A percentile compares a stretch with the other conserved stretches of the same genome.
Evolutionary conservation across 2,329 filamentous ascomycete species (phyloP).

Genomic region (Emmonsiellopsis sp.): DNA sequence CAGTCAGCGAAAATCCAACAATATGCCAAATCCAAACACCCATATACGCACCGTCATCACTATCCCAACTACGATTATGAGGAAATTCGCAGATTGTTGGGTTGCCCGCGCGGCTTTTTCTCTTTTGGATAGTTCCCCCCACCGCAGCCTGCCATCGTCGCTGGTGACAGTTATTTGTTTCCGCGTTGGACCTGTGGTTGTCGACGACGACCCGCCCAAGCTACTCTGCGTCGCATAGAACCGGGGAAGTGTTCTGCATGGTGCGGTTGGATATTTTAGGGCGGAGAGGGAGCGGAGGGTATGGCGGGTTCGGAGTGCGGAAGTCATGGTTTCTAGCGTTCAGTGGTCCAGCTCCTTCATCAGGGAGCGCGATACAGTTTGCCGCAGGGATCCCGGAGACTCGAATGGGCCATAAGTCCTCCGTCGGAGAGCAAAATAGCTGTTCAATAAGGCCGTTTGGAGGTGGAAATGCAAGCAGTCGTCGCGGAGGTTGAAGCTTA

Average conservation of each 20-base stretch:
- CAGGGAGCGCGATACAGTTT: background rate
- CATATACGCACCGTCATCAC: constrained; percentile 57
- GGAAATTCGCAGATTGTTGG: constrained; percentile 84
- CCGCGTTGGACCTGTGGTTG: constrained; percentile 43
- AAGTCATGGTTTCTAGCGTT: background rate
- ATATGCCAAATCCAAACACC: constrained; percentile 5
- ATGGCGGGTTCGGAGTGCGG: background rate
- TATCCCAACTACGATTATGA: constrained; percentile 65
- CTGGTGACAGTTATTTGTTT: constrained; percentile 73
- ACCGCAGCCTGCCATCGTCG: constrained; percentile 73
- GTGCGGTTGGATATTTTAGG: constrained; percentile 4
- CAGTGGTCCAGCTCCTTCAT: background rate
- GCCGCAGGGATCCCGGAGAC: background rate
- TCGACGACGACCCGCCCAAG: constrained; percentile 22
- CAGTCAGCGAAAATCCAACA: background rate
- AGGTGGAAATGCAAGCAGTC: too few species aligned
- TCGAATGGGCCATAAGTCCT: background rate
- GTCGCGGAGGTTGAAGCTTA: background rate
- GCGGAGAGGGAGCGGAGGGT: constrained; percentile 24
- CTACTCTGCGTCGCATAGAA: constrained; percentile 53
- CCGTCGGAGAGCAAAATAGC: background rate
- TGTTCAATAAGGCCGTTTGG: background rate
- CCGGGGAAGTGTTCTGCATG: constrained; percentile 29
- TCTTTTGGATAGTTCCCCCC: constrained; percentile 62
- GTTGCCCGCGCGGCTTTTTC: constrained; percentile 81